Base-by-base conservation (phyloP, 345 rosid species). In the Corchorus capsularis region DNA sequence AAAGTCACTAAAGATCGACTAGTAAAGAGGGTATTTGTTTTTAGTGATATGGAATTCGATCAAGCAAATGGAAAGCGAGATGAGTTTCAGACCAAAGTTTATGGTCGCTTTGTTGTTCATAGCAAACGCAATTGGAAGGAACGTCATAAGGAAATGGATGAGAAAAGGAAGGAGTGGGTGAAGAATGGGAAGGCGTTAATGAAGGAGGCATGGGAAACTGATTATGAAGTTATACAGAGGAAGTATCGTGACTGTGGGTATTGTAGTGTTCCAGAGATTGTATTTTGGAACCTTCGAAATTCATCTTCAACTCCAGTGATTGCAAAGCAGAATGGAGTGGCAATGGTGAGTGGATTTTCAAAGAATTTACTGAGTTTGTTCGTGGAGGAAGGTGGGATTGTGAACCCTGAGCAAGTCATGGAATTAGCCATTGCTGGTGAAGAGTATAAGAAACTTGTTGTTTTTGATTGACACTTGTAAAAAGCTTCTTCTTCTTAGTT, bases 291-390 rank as follows among this genome's bases (percentile, higher is more conserved):
- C 52, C 71, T 76, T 2, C 52, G 76, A 16, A 39, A 76, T 61
- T 63, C 76, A 0, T 20, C 17, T 5, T 71, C 77, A 0, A 72
- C 80, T 1, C 80, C 80, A 0, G 83, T 72, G 59, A 6, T 72
- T 16, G n/a, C 17, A 4, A 19, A 6, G 0, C 78, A 81, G 53
- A 47, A 41, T 1, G 78, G 78, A 5, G 78, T 81, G 39, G 83
- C 77, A 10, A 32, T 72, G 37, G 80, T 76, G 15, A 76, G 83
- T 14, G 80, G 80, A 8, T 77, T 72, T 32, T 81, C 80, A 0
- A 77, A 81, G 83, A 81, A 81, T 35, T 2, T 81, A 50, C 19
- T 69, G 46, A 81, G 41, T 6, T 9, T 81, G 59, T 81, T 81
- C 71, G 20, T 81, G 83, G 78, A 77, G 43, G 47, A 73, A 12